Base-by-base conservation (phyloP, 2,329 filamentous ascomycete species). In the Colletotrichum karsti region DNA sequence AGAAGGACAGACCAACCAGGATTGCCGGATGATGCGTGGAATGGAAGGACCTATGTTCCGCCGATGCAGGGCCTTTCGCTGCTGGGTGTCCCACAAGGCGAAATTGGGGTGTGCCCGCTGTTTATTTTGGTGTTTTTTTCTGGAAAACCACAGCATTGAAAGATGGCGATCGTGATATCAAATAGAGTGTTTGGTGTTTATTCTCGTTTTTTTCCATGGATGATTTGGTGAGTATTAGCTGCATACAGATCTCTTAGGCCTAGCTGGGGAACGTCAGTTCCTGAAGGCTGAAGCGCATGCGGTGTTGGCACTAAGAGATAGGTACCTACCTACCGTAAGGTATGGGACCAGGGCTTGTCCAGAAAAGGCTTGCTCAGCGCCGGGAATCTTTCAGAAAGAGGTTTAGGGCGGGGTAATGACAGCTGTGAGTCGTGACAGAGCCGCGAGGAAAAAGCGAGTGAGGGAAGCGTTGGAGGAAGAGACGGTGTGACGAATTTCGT, bases 331-430 rank as follows among this genome's bases (percentile, higher is more conserved):
- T n/a, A n/a, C n/a, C n/a, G n/a, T n/a, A n/a, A n/a, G n/a, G n/a
- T n/a, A 35, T 30, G n/a, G 30, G 22, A 22, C 9, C 51, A 44
- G 28, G 63, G 51, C 44, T 44, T 42, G 42, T 46, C 42, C 59
- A 67, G 35, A 57, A 67, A 56, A 30, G 42, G 58, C 35, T 41
- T 33, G 51, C 10, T 24, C 24, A 12, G 42, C 42, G 35, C 13
- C 42, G 51, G 48, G n/a, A 57, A 57, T 51, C 33, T 12, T 63
- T 35, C 59, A 10, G 55, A 67, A 53, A 28, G 58, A 56, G 59
- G 59, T 63, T 42, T 63, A 63, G 59, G 63, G 63, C 59, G 59
- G 59, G 50, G 50, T 63, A 57, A 28, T n/a, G n/a, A 18, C 26
- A n/a, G n/a, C n/a, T n/a, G n/a, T n/a, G n/a, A n/a, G n/a, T n/a